Evolutionary conservation across 1,139 yeast species (phyloP).

Genomic region (Yamadazyma atlantica): DNA sequence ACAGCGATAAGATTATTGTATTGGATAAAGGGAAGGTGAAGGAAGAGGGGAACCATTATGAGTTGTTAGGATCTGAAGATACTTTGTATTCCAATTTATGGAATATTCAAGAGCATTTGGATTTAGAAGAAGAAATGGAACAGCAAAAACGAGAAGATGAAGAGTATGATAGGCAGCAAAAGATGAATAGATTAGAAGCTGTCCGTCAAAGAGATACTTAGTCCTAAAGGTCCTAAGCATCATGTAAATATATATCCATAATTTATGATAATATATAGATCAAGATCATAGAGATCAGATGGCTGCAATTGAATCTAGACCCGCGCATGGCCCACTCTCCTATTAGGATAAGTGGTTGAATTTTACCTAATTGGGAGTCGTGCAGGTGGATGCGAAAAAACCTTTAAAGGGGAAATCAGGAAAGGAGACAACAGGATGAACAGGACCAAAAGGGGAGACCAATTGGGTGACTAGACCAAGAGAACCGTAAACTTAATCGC

Average conservation of each 20-base stretch:
- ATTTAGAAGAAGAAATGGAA: constrained; percentile 38
- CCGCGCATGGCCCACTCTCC: not conserved
- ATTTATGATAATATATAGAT: not conserved
- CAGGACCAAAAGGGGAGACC: no score
- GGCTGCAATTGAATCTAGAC: constrained; percentile 2
- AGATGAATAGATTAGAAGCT: constrained; percentile 2
- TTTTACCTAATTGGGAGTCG: constrained; percentile 1
- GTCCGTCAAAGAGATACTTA: not conserved
- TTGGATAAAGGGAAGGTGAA: constrained; percentile 73
- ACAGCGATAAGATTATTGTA: constrained; percentile 90
- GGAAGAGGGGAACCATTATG: constrained; percentile 83
- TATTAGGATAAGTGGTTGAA: not conserved
- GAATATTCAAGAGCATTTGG: constrained; percentile 87
- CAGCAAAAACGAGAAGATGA: constrained; percentile 18
- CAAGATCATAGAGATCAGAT: not conserved
- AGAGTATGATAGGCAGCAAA: constrained; percentile 10
- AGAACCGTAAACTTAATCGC: no score
- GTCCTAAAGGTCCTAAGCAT: no score
- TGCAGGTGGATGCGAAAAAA: constrained; percentile 2
- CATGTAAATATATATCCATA: not conserved
- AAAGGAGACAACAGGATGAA: not conserved
- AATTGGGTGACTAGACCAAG: no score
- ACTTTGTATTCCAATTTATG: constrained; percentile 79
- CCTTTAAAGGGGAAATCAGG: not conserved
- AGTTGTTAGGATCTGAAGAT: constrained; percentile 49